Base-by-base conservation (phyloP, 768 basidiomycete species). In the Collybia nuda region DNA sequence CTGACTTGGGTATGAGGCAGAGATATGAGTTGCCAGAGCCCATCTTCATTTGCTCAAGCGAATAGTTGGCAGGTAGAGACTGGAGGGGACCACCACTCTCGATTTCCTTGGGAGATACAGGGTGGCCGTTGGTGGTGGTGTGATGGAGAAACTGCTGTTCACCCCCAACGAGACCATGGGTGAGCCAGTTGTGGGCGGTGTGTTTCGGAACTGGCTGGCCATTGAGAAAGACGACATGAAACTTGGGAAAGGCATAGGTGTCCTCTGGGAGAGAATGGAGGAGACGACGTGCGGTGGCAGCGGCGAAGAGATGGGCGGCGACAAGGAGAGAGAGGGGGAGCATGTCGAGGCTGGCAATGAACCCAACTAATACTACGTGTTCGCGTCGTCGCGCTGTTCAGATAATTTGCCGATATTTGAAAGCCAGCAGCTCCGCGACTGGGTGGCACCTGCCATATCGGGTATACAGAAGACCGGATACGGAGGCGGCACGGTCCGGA, bases 191-290 rank as follows among this genome's bases (percentile, higher is more conserved):
- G 54, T 85, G 71, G 3, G 88, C 91, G 1, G 88, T 90, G 42
- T 86, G 73, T 57, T 86, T 85, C 21, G 76, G 67, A 55, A 93
- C 70, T 22, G 91, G 90, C n/a, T 84, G 79, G 50, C 79, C 79
- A 62, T 90, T 88, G 62, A 93, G 80, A 67, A 90, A 93, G 36
- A 83, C 71, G 53, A 93, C 85, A 37, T 81, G 78, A 63, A 82
- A 88, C 64, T 93, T 93, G 56, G 91, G 92, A 63, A 86, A 91
- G 0, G 91, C 85, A 65, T 83, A 80, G 14, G 83, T 74, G 59
- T 93, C 91, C 59, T 92, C 87, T 23, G 91, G 90, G 40, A 90
- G 76, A 7, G 86, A 82, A 62, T 90, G 84, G 23, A 85, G 64
- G n/a, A 82, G 56, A 45, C 76, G 73, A 36, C 32, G 32, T 32